Base-by-base conservation (phyloP, 2,329 filamentous ascomycete species). In the Erysiphe pulchra region DNA sequence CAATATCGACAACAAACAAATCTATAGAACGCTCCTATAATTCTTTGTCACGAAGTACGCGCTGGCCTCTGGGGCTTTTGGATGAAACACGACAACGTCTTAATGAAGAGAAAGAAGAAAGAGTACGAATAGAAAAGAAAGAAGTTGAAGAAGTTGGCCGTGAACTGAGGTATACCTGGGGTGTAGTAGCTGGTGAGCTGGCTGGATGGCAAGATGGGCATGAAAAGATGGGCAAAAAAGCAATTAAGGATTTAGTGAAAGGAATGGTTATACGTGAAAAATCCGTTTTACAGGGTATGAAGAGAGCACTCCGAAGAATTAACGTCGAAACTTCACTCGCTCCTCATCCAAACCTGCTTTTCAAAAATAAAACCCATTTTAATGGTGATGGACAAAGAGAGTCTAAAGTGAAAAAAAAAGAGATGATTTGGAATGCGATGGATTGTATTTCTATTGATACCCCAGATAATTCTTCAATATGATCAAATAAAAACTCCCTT, bases 141-240 rank as follows among this genome's bases (percentile, higher is more conserved):
- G 83, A 94, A 57, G 71, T 82, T 11, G 72, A 77, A 17, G 71
- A 75, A 39, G 62, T 93, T n/a, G 77, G 79, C 0, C 74, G 74
- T 45, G 90, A 98, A 61, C 65, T 98, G 46, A 67, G 84, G 44
- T 93, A 90, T 60, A 93, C 86, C 42, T 87, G 94, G 62, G 83
- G 92, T 60, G 84, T 87, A 13, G 87, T 95, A 20, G 87, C 92
- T 7, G 71, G 75, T 1, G 90, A 98, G 63, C 61, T 98, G 47
- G 90, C 90, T 0, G 85, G 82, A 14, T 98, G 90, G 84, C 86
- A 93, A 56, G 84, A 92, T 37, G 73, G 85, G 64, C 76, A 92
- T 56, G 82, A 84, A 52, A 74, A 72, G 55, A 75, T 82, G 63
- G 85, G 81, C 1, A 67, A 76, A 49, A 71, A 71, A 48, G 81